Conservation (phyloP, 805 yeast species). For the Metschnikowia cubensis region DNA sequence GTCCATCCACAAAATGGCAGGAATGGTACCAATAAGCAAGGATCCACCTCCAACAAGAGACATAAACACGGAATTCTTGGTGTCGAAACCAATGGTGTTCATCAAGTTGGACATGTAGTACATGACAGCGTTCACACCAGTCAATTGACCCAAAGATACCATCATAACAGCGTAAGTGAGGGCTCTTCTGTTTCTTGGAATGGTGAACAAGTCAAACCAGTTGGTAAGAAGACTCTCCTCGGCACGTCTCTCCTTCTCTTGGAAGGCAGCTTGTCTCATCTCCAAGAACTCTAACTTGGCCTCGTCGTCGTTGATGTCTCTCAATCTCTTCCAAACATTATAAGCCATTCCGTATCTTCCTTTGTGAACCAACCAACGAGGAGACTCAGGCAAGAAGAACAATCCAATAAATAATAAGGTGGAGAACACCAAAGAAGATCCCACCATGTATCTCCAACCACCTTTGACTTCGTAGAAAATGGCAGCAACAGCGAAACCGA, state of each 20-base stretch:
- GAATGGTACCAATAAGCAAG: slow-evolving; percentile 58
- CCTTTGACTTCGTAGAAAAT: slow-evolving; percentile 52
- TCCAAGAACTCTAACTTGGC: slow-evolving; percentile 54
- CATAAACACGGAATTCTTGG: slow-evolving; percentile 55
- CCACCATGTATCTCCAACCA: slow-evolving; percentile 66
- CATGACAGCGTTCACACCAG: slow-evolving; percentile 66
- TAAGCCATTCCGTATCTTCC: slow-evolving; percentile 50
- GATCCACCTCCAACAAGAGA: slow-evolving; percentile 69
- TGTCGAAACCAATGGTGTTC: slow-evolving; percentile 50
- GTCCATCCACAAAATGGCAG: slow-evolving; percentile 59
- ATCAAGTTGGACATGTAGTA: slow-evolving; percentile 60
- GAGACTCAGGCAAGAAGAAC: slow-evolving; percentile 57
- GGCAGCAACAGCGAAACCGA: slow-evolving; percentile 62
- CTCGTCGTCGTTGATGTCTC: slow-evolving; percentile 42
- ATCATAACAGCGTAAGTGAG: slow-evolving; percentile 53
- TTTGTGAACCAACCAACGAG: slow-evolving; percentile 55
- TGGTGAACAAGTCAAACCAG: slow-evolving; percentile 49
- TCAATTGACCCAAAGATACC: slow-evolving; percentile 60
- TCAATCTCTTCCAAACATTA: slow-evolving; percentile 51
- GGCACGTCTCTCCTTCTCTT: slow-evolving; percentile 39
- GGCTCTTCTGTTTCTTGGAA: slow-evolving; percentile 60
- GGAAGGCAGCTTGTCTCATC: slow-evolving; percentile 49
- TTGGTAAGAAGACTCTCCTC: slow-evolving; percentile 35
- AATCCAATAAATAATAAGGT: slow-evolving; percentile 47
- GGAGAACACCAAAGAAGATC: slow-evolving; percentile 58